Percentiles rank a stretch among this genome's conserved stretches.
These are phyloP conservation scores for Trichoderma afroharzianum DNA, from an alignment of 2,329 filamentous ascomycete species.

Conservation along the genomic window DNA sequence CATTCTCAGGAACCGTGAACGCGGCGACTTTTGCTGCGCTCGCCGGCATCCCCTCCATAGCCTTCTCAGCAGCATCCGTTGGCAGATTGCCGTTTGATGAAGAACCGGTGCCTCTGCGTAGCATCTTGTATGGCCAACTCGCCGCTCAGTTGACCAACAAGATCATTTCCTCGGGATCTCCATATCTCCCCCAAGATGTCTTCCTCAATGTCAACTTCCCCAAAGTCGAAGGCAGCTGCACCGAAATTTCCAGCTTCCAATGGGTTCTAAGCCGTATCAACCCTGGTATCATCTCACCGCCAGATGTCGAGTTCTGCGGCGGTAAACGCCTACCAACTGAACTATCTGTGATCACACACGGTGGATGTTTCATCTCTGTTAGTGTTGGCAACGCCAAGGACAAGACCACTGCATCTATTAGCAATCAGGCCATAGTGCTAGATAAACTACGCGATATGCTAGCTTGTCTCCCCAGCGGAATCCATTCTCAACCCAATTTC, in stretches of 20 bases:
- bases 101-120: constrained; percentile 49
- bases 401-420: constrained; percentile 50
- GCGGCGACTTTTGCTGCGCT: constrained; percentile 56
- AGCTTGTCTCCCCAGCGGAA: constrained; percentile 25
- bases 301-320: constrained; percentile 58
- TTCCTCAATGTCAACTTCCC: constrained; percentile 71
- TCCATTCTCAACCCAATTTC: neutral
- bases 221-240: constrained; percentile 48
- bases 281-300: constrained; percentile 46
- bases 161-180: constrained; percentile 53
- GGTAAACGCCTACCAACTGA: constrained; percentile 56
- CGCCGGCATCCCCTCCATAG: constrained; percentile 60
- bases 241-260: constrained; percentile 50
- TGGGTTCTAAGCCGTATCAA: constrained; percentile 64
- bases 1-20: constrained; percentile 65
- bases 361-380: constrained; percentile 59
- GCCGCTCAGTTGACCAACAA: constrained; percentile 55
- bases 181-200: constrained; percentile 58
- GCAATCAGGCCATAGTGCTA: constrained; percentile 30
- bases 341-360: constrained; percentile 44
- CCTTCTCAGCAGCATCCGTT: constrained; percentile 57
- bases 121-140: constrained; percentile 61
- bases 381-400: constrained; percentile 58
- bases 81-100: constrained; percentile 52
- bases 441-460: constrained; percentile 32